A percentile compares a stretch with the other conserved stretches of the same genome.
Conservation (phyloP, 495 filamentous ascomycete species). For the Astrothelium macrocarpum region DNA sequence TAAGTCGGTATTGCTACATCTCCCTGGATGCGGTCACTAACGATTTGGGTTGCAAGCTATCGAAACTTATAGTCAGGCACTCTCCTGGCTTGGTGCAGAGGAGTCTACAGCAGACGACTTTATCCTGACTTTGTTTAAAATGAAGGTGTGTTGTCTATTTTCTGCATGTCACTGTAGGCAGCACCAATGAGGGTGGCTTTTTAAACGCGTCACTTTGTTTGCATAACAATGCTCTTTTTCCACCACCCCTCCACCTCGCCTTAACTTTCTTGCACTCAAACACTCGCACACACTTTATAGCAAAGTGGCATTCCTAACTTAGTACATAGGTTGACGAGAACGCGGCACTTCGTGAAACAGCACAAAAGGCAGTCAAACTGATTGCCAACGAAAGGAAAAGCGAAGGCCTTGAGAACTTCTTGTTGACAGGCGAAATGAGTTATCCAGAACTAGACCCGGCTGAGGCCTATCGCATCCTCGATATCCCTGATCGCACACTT, state of each 20-base stretch:
- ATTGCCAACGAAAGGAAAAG: conserved; percentile 51
- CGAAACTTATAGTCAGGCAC: conserved; percentile 52
- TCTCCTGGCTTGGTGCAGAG: conserved; percentile 45
- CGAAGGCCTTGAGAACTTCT: conserved; percentile 41
- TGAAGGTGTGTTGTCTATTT: conserved; percentile 40
- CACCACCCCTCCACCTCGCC: neutral
- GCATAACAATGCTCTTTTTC: neutral
- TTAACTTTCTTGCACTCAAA: neutral
- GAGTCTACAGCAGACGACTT: conserved; percentile 48
- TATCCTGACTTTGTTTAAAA: conserved; percentile 46
- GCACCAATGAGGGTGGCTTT: neutral
- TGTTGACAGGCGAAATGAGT: conserved; percentile 45
- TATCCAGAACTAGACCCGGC: conserved; percentile 47
- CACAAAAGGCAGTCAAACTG: conserved; percentile 44
- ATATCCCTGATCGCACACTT: neutral
- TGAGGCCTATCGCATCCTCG: conserved; percentile 48
- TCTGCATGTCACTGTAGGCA: neutral
- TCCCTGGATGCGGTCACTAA: neutral
- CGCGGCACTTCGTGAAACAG: conserved; percentile 39
- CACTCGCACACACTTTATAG: neutral
- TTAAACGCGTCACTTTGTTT: neutral
- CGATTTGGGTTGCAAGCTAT: conserved; percentile 33
- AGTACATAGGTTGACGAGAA: conserved; percentile 35
- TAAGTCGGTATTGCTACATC: conserved; percentile 20
- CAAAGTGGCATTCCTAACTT: neutral